Evolutionary conservation across 768 basidiomycete species (phyloP).

Genomic region (Russula olivacea): DNA sequence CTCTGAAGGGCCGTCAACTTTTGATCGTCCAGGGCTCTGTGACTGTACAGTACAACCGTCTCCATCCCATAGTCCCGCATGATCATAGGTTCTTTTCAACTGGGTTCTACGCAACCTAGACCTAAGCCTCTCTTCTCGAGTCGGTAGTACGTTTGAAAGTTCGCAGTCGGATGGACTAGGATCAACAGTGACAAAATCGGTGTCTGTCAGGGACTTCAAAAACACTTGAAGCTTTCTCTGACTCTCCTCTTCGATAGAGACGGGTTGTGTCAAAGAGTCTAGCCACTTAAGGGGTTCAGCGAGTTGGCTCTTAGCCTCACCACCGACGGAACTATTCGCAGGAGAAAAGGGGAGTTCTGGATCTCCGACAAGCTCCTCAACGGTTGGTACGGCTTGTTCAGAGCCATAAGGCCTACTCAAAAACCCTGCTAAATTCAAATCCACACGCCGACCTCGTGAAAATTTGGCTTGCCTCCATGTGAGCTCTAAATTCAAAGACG

Average conservation of each 20-base stretch:
- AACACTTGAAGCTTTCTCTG: background rate
- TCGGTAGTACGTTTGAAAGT: conserved; percentile 9
- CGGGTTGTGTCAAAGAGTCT: background rate
- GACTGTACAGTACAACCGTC: background rate
- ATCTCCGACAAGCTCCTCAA: conserved; percentile 18
- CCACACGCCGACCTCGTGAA: background rate
- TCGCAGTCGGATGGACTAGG: background rate
- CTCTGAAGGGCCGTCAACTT: background rate
- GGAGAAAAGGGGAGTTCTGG: background rate
- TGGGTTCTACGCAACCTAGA: background rate
- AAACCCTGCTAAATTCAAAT: conserved; percentile 1
- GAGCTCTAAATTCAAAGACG: conserved; percentile 19
- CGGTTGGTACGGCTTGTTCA: conserved; percentile 8
- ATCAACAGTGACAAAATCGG: background rate
- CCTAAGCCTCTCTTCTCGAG: conserved; percentile 11
- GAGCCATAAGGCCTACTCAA: conserved; percentile 13
- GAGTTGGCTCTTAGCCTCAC: background rate
- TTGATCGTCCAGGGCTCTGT: background rate
- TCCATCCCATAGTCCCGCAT: background rate
- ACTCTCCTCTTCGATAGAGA: conserved; percentile 10
- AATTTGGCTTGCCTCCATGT: conserved; percentile 17
- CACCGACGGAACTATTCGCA: background rate
- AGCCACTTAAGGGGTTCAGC: background rate
- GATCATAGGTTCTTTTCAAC: background rate
- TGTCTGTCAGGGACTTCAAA: background rate